phyloP scores from a whole-genome alignment of 2,329 filamentous ascomycete species.

The Lasiodiplodia gonubiensis region DNA sequence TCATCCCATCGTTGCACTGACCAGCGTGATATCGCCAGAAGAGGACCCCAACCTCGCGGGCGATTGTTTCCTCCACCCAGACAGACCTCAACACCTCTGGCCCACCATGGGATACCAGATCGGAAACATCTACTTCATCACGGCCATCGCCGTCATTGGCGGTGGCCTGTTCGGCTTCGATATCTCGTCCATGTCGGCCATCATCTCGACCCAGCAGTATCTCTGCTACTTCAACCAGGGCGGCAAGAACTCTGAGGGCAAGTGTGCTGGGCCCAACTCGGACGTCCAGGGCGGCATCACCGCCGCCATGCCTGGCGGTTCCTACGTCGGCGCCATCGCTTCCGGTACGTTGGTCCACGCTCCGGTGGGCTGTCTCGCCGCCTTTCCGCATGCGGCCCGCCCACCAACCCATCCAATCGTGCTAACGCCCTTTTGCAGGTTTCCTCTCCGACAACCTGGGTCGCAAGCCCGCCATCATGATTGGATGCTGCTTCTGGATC shows the following conservation, averaged over 20 bases:
- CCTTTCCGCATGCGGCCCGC: conserved; percentile 8
- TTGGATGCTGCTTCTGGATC: conserved; percentile 59
- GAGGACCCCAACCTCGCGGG: conserved; percentile 11
- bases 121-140: conserved; percentile 64
- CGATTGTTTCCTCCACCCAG: background rate
- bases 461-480: conserved; percentile 59
- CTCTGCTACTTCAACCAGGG: conserved; percentile 72
- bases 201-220: conserved; percentile 70
- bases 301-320: conserved; percentile 73
- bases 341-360: conserved; percentile 44
- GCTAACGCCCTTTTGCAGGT: conserved; percentile 21
- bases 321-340: conserved; percentile 67
- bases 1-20: conserved; percentile 2
- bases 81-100: background rate
- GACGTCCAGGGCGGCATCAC: conserved; percentile 71
- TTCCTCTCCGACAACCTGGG: conserved; percentile 64
- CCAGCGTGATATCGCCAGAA: background rate
- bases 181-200: conserved; percentile 47
- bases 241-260: conserved; percentile 40
- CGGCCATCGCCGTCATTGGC: conserved; percentile 63
- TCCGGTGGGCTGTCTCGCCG: conserved; percentile 7
- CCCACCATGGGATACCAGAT: conserved; percentile 39
- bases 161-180: conserved; percentile 77
- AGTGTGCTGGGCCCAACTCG: conserved; percentile 59
- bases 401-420: background rate